Evolutionary conservation across 2,329 filamentous ascomycete species (phyloP), one percentile per base, ranked within the genome.

Genomic region (Colletotrichum musicola): DNA sequence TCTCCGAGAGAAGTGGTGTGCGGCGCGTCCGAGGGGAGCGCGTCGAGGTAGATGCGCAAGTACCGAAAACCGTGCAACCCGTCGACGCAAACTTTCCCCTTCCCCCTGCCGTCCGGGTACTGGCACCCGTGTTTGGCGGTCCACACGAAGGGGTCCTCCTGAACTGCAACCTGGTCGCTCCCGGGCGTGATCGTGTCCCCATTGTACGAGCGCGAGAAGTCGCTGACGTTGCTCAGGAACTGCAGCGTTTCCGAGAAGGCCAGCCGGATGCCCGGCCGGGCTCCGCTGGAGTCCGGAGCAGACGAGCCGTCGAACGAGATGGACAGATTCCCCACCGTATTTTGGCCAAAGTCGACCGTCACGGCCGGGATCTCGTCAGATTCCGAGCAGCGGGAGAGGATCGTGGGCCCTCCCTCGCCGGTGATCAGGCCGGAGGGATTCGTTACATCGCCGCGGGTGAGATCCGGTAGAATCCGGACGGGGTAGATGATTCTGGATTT

Each of bases 51-150:
- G 30, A 87, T 81, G 60, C 81, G 84, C 46, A 87, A 71, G 66
- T 86, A 87, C 44, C 85, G 81, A 71, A 87, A 87, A 5, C 84
- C 85, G 61, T 87, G 85, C 5, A 87, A 75, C 2, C 85, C 85
- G 64, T 87, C 85, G 0, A 82, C 77, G 71, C 85, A 87, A 13
- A 87, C 84, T 64, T 84, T 74, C 6, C 66, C 76, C 18, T 74
- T 78, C 2, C 50, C 42, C 4, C 35, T 18, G 50, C 40, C 35
- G 13, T 30, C 30, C n/a, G 22, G 44, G 51, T 80, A 74, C 47
- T 81, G 74, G 65, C 85, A 87, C 12, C 84, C 83, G 60, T 81
- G 77, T 42, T 77, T 74, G 63, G 84, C 76, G 10, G 75, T 79
- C 85, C 84, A 87, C 2, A 78, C 82, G 63, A 83, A 85, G 4